Base-by-base conservation (phyloP, 1,284 basidiomycete species). In the Boletus calvinii region DNA sequence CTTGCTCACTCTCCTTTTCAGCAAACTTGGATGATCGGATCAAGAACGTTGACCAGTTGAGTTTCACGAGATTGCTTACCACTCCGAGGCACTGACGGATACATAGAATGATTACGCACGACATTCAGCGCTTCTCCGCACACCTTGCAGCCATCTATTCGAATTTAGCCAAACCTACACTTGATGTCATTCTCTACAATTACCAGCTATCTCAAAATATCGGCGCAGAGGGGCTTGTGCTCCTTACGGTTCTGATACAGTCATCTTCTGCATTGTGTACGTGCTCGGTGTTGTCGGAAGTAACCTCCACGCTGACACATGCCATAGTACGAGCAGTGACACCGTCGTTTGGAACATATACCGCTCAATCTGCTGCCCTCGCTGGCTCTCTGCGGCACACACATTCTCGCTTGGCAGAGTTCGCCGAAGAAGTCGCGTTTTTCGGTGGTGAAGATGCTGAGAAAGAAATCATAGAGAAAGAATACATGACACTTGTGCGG, bases 151-250 rank as follows among this genome's bases (percentile, higher is more conserved):
- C 94, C 37, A 94, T 98, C 41, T 99, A 98, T 70, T 86, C 89
- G 15, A 96, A 96, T 69, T 74, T 97, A 39, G 93, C 94, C 35
- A 98, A 98, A 71, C 96, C 96, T 1, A 79, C 90, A 15, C 79
- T 98, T 34, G 96, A 98, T 64, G 92, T 95, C 47, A 89, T 95
- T 54, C 74, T 99, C 15, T 99, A 98, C 77, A 98, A 98, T 72
- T 97, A 94, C 64, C 94, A 98, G 69, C 78, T 99, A 20, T 92
- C 92, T 12, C 85, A 87, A 59, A 96, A 95, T 60, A 93, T 98
- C 32, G 96, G 96, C 10, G 94, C 94, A 3, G 96, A 99, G 69
- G 94, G 94, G 15, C 77, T 98, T 8, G 76, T 98, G 35, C 75
- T 91, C 18, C 78, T 98, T 45, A 95, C 92, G 4, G 71, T 95